Conservation (phyloP, 306 rosid species). For the Lupinus albus region DNA sequence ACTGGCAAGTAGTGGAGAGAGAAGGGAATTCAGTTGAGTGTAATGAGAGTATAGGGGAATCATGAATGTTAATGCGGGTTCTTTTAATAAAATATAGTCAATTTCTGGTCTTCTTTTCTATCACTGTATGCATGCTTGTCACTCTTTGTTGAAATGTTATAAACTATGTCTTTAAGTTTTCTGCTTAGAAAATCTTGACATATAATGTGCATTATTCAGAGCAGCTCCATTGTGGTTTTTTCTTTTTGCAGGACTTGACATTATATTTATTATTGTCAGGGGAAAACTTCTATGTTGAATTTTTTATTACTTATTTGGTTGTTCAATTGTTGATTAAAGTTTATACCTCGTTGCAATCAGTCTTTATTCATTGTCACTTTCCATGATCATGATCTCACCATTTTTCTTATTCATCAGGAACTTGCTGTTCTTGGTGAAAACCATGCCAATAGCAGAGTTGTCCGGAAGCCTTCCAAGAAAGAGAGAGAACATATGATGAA, state of each 20-base stretch:
- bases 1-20: neutral
- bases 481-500: slow-evolving; percentile 62
- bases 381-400: slow-evolving; percentile 9
- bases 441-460: slow-evolving; percentile 64
- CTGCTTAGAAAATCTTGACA: neutral
- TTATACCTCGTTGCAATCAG: slow-evolving; percentile 11
- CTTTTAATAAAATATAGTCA: neutral
- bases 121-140: neutral
- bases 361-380: slow-evolving; percentile 25
- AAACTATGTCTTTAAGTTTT: neutral
- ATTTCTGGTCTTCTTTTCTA: slow-evolving; percentile 12
- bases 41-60: neutral
- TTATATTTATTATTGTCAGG: neutral
- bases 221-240: neutral
- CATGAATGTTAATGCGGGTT: neutral
- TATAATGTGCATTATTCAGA: neutral
- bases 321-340: slow-evolving; percentile 1
- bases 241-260: neutral
- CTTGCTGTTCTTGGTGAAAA: slow-evolving; percentile 77
- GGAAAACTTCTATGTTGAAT: neutral
- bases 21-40: slow-evolving; percentile 21
- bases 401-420: slow-evolving; percentile 59
- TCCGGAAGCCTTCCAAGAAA: slow-evolving; percentile 79
- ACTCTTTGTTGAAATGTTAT: neutral
- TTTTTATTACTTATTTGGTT: slow-evolving; percentile 14